These are phyloP conservation scores for Botryotinia convoluta DNA, from an alignment of 2,329 filamentous ascomycete species.

Conservation along the genomic window DNA sequence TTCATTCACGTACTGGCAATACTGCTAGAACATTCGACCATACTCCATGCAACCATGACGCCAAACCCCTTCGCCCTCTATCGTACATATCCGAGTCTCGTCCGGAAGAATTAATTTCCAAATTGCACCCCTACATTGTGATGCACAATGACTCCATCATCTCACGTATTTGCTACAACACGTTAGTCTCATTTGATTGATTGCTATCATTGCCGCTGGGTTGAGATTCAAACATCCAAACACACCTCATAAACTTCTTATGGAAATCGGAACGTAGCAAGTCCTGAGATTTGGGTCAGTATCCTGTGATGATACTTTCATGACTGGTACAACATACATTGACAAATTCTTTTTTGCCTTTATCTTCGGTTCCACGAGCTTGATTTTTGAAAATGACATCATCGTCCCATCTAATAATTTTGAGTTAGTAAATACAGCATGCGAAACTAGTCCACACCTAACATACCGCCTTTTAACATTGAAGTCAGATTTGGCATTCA, in stretches of 20 bases:
- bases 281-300: slow-evolving; percentile 52
- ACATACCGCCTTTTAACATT: slow-evolving; percentile 70
- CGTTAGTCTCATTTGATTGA: slow-evolving; percentile 18
- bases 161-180: slow-evolving; percentile 39
- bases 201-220: not conserved
- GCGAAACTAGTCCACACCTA: slow-evolving; percentile 3
- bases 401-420: slow-evolving; percentile 74
- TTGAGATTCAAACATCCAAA: slow-evolving; percentile 18
- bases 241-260: slow-evolving; percentile 81
- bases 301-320: slow-evolving; percentile 13
- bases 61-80: not conserved
- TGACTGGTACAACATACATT: slow-evolving; percentile 60
- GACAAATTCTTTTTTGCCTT: slow-evolving; percentile 92
- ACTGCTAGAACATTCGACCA: not conserved
- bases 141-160: slow-evolving; percentile 26
- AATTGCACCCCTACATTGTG: not conserved
- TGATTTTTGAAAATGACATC: slow-evolving; percentile 99
- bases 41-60: not conserved
- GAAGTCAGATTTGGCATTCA: slow-evolving; percentile 79
- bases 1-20: not conserved
- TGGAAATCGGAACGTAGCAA: slow-evolving; percentile 94
- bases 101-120: not conserved
- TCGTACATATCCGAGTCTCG: slow-evolving; percentile 1
- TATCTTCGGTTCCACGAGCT: slow-evolving; percentile 89
- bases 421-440: not conserved